Evolutionary conservation across 257 asterid genomes (phyloP).

Genomic region (Solanum peruvianum): DNA sequence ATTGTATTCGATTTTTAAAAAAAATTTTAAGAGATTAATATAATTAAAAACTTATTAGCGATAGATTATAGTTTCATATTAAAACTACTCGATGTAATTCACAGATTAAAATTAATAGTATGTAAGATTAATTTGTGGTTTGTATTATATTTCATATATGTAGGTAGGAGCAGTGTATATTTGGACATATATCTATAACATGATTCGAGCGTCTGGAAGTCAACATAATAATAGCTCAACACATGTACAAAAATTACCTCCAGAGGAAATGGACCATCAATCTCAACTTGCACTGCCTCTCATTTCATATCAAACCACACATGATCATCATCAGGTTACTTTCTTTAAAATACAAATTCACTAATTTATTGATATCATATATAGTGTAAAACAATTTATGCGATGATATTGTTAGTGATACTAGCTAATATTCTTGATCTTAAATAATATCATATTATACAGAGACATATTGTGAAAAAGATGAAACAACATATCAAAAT

Average conservation of each 20-base stretch:
- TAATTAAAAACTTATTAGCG: too few species aligned
- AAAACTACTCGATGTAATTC: too few species aligned
- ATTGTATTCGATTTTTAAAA: too few species aligned
- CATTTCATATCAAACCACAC: neutral
- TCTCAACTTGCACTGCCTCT: neutral
- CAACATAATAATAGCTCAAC: neutral
- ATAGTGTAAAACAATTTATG: neutral
- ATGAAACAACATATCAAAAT: neutral
- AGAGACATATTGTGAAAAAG: neutral
- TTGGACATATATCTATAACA: constrained; percentile 20
- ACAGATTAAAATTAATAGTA: too few species aligned
- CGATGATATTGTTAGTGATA: too few species aligned
- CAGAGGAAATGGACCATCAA: neutral
- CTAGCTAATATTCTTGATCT: too few species aligned
- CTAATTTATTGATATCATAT: neutral
- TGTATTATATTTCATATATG: neutral
- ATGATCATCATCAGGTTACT: neutral
- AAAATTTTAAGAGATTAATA: too few species aligned
- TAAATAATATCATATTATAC: neutral
- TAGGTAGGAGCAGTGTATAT: constrained; percentile 16
- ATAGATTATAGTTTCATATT: too few species aligned
- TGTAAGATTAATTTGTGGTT: neutral
- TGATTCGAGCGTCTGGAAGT: constrained; percentile 3
- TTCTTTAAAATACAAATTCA: neutral
- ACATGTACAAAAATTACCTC: neutral